A percentile compares a stretch with the other conserved stretches of the same genome.
phyloP scores from a whole-genome alignment of 2,329 filamentous ascomycete species.

The Talaromyces sp. region DNA sequence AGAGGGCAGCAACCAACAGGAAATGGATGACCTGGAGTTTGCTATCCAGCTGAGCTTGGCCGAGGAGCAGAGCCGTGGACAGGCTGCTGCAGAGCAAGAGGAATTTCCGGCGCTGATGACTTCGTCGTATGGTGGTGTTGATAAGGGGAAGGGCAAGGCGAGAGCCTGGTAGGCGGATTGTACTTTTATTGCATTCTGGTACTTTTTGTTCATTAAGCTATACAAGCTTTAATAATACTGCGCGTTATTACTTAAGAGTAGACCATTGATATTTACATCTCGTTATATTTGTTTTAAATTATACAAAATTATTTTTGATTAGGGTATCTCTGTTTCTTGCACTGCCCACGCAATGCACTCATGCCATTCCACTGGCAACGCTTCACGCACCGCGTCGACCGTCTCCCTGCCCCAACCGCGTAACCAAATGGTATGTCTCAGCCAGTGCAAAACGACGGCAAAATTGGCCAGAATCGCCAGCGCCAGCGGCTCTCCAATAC shows the following conservation, averaged over 20 bases:
- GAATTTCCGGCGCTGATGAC: constrained; percentile 26
- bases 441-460: constrained; percentile 2
- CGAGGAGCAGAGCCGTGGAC: constrained; percentile 48
- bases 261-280: background rate
- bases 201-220: background rate
- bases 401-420: constrained; percentile 8
- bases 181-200: background rate
- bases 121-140: constrained; percentile 17
- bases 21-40: constrained; percentile 55
- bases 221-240: background rate
- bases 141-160: constrained; percentile 31
- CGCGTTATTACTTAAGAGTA: background rate
- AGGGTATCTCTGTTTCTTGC: background rate
- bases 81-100: constrained; percentile 16
- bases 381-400: constrained; percentile 4
- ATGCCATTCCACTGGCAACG: constrained; percentile 4
- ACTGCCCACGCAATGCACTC: constrained; percentile 7
- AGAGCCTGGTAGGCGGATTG: constrained; percentile 1
- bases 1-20: constrained; percentile 36
- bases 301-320: background rate
- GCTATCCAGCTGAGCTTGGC: constrained; percentile 57
- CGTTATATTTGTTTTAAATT: background rate
- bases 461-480: constrained; percentile 9
- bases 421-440: constrained; percentile 5
- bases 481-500: constrained; percentile 5